A percentile compares a stretch with the other conserved stretches of the same genome.
Evolutionary conservation across 106 monocot genomes (phyloP).

Genomic region (Dendrobium officinale): DNA sequence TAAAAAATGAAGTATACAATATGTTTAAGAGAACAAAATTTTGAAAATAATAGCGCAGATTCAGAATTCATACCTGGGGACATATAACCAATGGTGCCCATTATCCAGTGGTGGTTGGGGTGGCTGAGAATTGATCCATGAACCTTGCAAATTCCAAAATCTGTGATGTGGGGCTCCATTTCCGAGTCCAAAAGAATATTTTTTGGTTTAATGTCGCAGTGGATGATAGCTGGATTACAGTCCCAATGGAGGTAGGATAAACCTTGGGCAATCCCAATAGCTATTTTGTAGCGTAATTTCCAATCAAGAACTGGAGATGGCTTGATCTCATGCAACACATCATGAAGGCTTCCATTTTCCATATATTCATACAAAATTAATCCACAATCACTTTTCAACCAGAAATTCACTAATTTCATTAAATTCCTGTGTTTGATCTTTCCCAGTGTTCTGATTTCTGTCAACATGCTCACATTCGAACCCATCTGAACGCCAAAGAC

Average conservation of each 20-base stretch:
- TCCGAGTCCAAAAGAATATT: slow-evolving; percentile 80
- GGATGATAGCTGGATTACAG: slow-evolving; percentile 71
- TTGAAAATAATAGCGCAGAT: not conserved
- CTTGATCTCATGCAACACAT: slow-evolving; percentile 62
- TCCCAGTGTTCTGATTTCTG: slow-evolving; percentile 62
- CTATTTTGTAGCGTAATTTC: slow-evolving; percentile 51
- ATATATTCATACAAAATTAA: slow-evolving; percentile 76
- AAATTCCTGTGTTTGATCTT: slow-evolving; percentile 73
- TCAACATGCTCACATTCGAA: slow-evolving; percentile 44
- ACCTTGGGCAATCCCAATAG: slow-evolving; percentile 78
- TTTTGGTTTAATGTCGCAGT: slow-evolving; percentile 90
- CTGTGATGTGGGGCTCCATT: slow-evolving; percentile 82
- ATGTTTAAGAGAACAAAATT: not conserved
- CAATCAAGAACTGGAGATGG: slow-evolving; percentile 49
- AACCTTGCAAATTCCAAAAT: slow-evolving; percentile 85
- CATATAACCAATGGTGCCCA: slow-evolving; percentile 82
- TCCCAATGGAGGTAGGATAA: slow-evolving; percentile 84
- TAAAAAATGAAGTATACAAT: not conserved
- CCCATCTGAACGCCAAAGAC: slow-evolving; percentile 23
- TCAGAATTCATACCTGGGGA: slow-evolving; percentile 55
- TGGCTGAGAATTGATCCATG: slow-evolving; percentile 39
- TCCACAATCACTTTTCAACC: slow-evolving; percentile 47
- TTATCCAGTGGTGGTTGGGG: slow-evolving; percentile 30
- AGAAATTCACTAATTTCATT: slow-evolving; percentile 57
- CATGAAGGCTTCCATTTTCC: slow-evolving; percentile 86